Base-by-base conservation (phyloP, 192 early-diverging fungal species). In the Coemansia sp. region DNA sequence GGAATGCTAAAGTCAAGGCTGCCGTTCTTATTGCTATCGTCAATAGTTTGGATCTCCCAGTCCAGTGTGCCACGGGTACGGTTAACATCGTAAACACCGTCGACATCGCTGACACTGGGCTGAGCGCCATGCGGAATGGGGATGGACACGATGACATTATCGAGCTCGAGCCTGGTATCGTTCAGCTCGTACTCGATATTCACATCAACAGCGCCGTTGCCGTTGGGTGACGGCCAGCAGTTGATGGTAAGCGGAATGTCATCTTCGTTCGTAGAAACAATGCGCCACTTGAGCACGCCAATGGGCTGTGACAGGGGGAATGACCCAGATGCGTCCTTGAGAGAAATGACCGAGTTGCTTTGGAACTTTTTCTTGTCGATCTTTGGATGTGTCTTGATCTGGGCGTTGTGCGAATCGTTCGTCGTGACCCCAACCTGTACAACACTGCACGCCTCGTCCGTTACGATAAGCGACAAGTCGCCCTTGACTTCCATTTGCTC, bases 371-470 rank as follows among this genome's bases (percentile, higher is more conserved):
- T 84, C 77, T 96, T 99, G 85, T 99, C 96, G 10, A 99, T 91
- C 68, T 99, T 93, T 20, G 97, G 97, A 71, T 99, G 97, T 10
- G 97, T 99, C 91, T 97, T 94, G 71, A 96, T 91, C 64, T 97
- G 94, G 40, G 94, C 84, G 67, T 72, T 82, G 36, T 82, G 67
- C 50, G 90, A 87, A 45, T 86, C 88, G 28, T 79, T 70, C 46
- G 85, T 83, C 13, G 69, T 57, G 13, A 99, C 68, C 3, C 77
- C 63, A 10, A 97, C 71, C 38, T 87, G 88, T 14, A 97, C 76
- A 43, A 81, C 85, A 37, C 86, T 78, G 38, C 73, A 79, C 31
- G 70, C 62, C 28, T 90, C 79, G 60, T 96, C 92, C 16, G 87
- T 81, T 31, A 99, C 86, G 63, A 88, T 85, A 13, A 99, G 82